These are phyloP conservation scores for Pouteria glomerata DNA, from an alignment of 148 eudicot species.

Conservation along the genomic window DNA sequence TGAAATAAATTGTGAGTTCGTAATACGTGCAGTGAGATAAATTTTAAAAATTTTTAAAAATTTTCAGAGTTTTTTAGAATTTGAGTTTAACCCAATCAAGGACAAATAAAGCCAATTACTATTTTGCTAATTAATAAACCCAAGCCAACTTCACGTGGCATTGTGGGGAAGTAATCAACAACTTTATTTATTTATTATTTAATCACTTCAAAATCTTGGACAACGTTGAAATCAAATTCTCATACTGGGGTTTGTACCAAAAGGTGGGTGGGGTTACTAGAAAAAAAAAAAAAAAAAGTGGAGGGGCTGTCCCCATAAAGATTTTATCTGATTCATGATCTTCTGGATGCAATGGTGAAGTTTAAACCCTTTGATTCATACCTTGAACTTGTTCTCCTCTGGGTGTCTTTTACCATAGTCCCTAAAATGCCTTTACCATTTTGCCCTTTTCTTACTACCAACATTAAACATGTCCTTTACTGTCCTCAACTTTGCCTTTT, in stretches of 20 bases:
- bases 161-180: background rate
- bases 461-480: slow-evolving; percentile 14
- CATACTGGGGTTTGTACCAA: too few species aligned
- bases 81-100: background rate
- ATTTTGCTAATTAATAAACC: background rate
- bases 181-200: background rate
- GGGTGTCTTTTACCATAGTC: slow-evolving; percentile 13
- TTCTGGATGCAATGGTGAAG: background rate
- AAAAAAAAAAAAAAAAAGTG: background rate
- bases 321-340: too few species aligned
- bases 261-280: background rate
- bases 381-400: slow-evolving; percentile 12
- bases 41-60: too few species aligned
- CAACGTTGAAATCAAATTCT: background rate
- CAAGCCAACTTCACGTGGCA: background rate
- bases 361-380: slow-evolving; percentile 2
- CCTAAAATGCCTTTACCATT: background rate
- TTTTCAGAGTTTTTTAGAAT: too few species aligned
- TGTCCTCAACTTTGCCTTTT: background rate
- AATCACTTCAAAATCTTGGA: too few species aligned
- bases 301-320: background rate
- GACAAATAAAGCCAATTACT: too few species aligned
- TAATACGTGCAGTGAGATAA: too few species aligned
- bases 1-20: too few species aligned
- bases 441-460: slow-evolving; percentile 1